These are phyloP conservation scores for Ligustrum vulgare DNA, from an alignment of 257 asterid species.

Conservation along the genomic window DNA sequence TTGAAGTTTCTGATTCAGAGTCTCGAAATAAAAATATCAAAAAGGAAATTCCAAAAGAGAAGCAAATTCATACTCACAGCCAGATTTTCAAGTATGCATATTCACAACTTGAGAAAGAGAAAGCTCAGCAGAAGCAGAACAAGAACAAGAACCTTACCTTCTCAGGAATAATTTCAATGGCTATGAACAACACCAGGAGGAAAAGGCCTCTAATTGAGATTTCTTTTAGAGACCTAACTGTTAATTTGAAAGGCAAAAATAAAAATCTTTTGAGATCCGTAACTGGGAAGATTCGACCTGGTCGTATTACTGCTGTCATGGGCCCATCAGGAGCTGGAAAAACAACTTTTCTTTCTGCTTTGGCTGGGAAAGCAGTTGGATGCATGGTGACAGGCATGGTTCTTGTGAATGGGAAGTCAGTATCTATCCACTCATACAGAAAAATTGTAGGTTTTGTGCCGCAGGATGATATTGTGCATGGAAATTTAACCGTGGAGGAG, in stretches of 20 bases:
- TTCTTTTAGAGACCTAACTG: conserved; percentile 48
- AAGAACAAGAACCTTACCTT: conserved; percentile 52
- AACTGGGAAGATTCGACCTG: conserved; percentile 56
- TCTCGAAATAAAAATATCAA: conserved; percentile 21
- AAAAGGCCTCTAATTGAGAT: conserved; percentile 56
- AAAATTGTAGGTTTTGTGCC: conserved; percentile 64
- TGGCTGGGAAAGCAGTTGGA: conserved; percentile 62
- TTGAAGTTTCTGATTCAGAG: conserved; percentile 25
- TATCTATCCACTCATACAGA: conserved; percentile 49
- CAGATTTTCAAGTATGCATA: conserved; percentile 64
- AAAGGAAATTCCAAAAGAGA: conserved; percentile 38
- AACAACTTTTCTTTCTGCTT: conserved; percentile 64
- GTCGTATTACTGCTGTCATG: conserved; percentile 57
- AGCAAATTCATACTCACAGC: conserved; percentile 47
- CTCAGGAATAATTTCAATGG: conserved; percentile 60
- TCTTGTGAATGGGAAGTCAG: conserved; percentile 47
- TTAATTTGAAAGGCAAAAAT: conserved; percentile 53
- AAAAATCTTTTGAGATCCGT: conserved; percentile 48
- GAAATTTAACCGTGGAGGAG: conserved; percentile 67
- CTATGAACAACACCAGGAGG: conserved; percentile 31
- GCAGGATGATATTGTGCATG: conserved; percentile 69
- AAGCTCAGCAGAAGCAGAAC: conserved; percentile 51
- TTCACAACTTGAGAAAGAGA: conserved; percentile 59
- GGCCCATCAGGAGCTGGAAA: conserved; percentile 74
- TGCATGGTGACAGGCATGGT: conserved; percentile 48